Percentiles rank a stretch among this genome's conserved stretches.
phyloP scores from a whole-genome alignment of 2,329 filamentous ascomycete genomes.

The Ophiosphaerella narmari region DNA sequence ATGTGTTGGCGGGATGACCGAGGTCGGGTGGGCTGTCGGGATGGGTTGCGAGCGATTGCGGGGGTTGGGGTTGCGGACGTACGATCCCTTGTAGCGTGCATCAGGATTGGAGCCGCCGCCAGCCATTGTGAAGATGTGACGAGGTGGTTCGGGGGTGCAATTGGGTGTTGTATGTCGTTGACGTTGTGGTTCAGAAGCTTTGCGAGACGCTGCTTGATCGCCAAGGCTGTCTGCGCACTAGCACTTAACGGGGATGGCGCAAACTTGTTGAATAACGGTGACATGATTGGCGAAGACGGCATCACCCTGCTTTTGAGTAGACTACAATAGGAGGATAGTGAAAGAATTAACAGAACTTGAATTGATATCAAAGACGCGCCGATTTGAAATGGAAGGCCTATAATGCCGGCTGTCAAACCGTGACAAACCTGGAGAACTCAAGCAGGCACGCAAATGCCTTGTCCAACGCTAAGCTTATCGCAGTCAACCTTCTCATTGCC shows the following conservation, averaged over 20 bases:
- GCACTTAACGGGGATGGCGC: background rate
- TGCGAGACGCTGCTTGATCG: constrained; percentile 13
- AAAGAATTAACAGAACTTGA: no score
- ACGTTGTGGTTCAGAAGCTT: constrained; percentile 20
- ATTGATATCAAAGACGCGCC: no score
- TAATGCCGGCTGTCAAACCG: no score
- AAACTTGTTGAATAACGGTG: constrained; percentile 1
- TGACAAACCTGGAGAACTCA: background rate
- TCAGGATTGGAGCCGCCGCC: constrained; percentile 32
- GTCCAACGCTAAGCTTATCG: constrained; percentile 50
- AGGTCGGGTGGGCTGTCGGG: constrained; percentile 5
- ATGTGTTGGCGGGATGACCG: constrained; percentile 6
- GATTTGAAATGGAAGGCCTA: no score
- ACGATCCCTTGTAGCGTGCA: constrained; percentile 35
- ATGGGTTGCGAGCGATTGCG: constrained; percentile 5
- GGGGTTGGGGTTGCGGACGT: constrained; percentile 18
- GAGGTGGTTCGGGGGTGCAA: constrained; percentile 19
- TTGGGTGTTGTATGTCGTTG: constrained; percentile 22
- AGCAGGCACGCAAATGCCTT: constrained; percentile 53
- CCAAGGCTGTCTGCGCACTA: constrained; percentile 9
- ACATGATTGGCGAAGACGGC: constrained; percentile 4
- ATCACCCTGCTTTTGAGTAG: background rate
- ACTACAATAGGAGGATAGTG: no score
- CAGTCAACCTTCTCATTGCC: constrained; percentile 56
- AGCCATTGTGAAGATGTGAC: constrained; percentile 33